Conservation (phyloP, 495 filamentous ascomycete genomes). For the Neurospora sp. region DNA sequence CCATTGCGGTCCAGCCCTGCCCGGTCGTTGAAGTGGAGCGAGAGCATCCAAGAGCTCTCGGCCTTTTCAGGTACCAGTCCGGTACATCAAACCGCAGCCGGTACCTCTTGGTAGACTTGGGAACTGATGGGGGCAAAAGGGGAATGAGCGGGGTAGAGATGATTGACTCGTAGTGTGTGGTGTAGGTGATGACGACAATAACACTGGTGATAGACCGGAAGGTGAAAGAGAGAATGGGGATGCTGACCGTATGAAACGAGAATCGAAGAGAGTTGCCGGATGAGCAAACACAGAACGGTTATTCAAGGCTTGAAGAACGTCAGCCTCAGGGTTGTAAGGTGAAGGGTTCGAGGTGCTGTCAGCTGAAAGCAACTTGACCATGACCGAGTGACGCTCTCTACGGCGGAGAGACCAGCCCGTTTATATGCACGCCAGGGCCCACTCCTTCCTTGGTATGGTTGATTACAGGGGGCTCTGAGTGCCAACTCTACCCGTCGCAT, state of each 20-base stretch:
- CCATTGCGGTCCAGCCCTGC: background rate
- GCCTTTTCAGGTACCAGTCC: background rate
- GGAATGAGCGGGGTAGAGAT: background rate
- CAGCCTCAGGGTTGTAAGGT: background rate
- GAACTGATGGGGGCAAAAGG: background rate
- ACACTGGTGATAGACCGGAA: background rate
- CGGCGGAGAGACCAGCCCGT: conserved; percentile 11
- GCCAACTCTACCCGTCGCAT: background rate
- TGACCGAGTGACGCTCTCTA: background rate
- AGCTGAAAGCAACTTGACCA: conserved; percentile 5
- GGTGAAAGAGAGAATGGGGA: background rate
- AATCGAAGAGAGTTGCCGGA: background rate
- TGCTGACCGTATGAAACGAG: background rate
- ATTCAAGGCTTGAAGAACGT: background rate
- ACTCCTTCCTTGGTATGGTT: conserved; percentile 1
- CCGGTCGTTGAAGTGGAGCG: background rate
- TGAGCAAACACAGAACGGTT: background rate
- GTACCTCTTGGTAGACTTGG: background rate
- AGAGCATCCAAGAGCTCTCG: background rate
- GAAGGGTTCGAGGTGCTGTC: background rate
- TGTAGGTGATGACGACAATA: background rate
- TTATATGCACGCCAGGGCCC: conserved; percentile 15
- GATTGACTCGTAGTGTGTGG: background rate
- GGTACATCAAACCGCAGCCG: background rate
- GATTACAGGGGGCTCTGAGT: conserved; percentile 6